These are phyloP conservation scores for Lagenidium giganteum DNA, from an alignment of 352 stramenopile genomes.

Conservation along the genomic window DNA sequence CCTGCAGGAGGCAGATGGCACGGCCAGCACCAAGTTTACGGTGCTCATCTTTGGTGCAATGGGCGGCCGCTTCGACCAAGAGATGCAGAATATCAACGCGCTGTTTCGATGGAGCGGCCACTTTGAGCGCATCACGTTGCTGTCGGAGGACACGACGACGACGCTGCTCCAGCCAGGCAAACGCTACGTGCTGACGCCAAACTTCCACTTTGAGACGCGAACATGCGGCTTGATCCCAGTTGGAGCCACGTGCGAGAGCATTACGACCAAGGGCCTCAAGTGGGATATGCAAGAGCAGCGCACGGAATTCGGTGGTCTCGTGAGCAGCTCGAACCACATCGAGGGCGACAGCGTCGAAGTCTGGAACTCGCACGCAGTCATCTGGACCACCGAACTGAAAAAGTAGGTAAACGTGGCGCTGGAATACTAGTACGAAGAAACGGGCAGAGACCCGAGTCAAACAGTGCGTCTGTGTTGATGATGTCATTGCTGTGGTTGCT, in stretches of 20 bases:
- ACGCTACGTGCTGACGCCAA: conserved; percentile 70
- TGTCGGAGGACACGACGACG: conserved; percentile 88
- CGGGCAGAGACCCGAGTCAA: no score
- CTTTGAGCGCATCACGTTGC: conserved; percentile 82
- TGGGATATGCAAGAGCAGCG: conserved; percentile 76
- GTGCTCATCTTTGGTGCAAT: conserved; percentile 93
- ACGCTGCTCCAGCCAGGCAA: conserved; percentile 65
- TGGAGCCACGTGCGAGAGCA: conserved; percentile 60
- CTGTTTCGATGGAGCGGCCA: conserved; percentile 84
- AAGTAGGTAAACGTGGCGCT: conserved; percentile 17
- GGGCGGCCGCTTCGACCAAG: conserved; percentile 96
- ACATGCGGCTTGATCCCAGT: conserved; percentile 94
- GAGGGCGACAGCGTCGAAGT: conserved; percentile 57
- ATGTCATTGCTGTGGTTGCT: not conserved
- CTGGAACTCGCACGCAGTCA: conserved; percentile 65
- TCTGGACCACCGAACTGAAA: conserved; percentile 87
- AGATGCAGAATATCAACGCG: conserved; percentile 94
- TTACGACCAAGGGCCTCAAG: conserved; percentile 87
- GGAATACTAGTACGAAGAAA: conserved; percentile 1
- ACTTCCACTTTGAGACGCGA: conserved; percentile 87
- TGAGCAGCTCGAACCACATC: conserved; percentile 85
- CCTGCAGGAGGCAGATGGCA: conserved; percentile 19
- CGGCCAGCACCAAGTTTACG: conserved; percentile 31
- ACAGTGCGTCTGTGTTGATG: no score
- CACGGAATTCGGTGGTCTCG: conserved; percentile 78